Evolutionary conservation across 805 yeast species (phyloP), one percentile per base, ranked within the genome.

Genomic region (Candida tibetensis): DNA sequence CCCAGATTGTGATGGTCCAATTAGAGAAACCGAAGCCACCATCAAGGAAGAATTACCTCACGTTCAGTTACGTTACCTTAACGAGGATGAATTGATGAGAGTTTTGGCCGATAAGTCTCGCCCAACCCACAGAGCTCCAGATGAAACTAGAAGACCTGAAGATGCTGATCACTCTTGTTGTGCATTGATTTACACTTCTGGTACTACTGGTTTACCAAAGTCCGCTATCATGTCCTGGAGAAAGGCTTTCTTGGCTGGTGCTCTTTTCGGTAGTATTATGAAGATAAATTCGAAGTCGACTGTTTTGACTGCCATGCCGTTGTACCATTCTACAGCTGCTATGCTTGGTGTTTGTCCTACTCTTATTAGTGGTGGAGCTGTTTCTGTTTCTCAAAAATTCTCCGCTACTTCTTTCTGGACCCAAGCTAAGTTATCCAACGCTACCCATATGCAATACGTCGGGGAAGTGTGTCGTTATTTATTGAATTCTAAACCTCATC

Each of bases 191-290:
- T 90, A 82, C 60, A 90, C 98, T 0, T 85, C 95, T 0, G 98
- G 98, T 28, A 91, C 97, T 5, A 87, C 97, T 0, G 97, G 97
- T 0, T 65, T 90, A 44, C 97, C 98, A 12, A 90, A 90, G 60
- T 85, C 96, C 4, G 97, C 95, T 2, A 83, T 85, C 39, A 81
- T 90, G 81, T 82, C 93, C 4, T 89, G 96, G 96, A 74, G 88
- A 52, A 90, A 89, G 60, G 76, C 85, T 5, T 75, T 72, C 32
- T 69, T 84, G 67, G 95, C 95, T 1, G 66, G 87, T 1, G 61
- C 72, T 2, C 55, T 86, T 17, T 89, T 87, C 54, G 86, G 87
- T 1, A 73, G 73, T 46, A 81, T 86, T 29, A 74, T 84, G 66
- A 74, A 79, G 42, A 69, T 87, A 48, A 59, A 66, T n/a, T 44